A percentile compares a stretch with the other conserved stretches of the same genome.
Evolutionary conservation across 108 stramenopile genomes (phyloP).

Genomic region (Stephanodiscus minutulus): DNA sequence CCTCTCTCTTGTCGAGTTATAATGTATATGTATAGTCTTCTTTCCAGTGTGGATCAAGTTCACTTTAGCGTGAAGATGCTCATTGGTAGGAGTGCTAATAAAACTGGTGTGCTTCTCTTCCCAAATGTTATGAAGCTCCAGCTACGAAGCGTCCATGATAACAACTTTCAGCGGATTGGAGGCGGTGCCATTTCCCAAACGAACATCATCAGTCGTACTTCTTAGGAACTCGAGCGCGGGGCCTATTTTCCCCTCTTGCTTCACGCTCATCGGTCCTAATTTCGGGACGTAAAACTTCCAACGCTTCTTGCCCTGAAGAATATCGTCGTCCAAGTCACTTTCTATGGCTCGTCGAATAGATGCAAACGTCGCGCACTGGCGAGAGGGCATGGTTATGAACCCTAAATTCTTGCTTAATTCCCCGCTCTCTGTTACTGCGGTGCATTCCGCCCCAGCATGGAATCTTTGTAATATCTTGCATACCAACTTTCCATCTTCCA

Average conservation of each 20-base stretch:
- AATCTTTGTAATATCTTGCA: slow-evolving; percentile 45
- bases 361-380: slow-evolving; percentile 61
- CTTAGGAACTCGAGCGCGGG: slow-evolving; percentile 63
- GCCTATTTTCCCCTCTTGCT: slow-evolving; percentile 70
- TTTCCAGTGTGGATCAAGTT: no score
- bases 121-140: background rate
- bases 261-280: slow-evolving; percentile 74
- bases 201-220: slow-evolving; percentile 43
- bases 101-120: background rate
- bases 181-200: slow-evolving; percentile 63
- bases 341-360: slow-evolving; percentile 58
- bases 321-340: slow-evolving; percentile 62
- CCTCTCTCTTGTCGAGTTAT: no score
- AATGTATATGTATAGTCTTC: no score
- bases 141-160: slow-evolving; percentile 29
- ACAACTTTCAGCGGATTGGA: slow-evolving; percentile 61
- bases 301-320: slow-evolving; percentile 33
- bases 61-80: no score
- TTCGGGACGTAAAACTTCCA: slow-evolving; percentile 81
- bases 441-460: background rate
- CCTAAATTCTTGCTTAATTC: slow-evolving; percentile 61
- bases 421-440: slow-evolving; percentile 16
- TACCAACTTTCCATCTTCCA: slow-evolving; percentile 46
- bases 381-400: slow-evolving; percentile 69
- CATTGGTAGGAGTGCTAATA: no score